A percentile compares a stretch with the other conserved stretches of the same genome.
These are phyloP conservation scores for Globisporangium cylindrosporum DNA, from an alignment of 352 stramenopile genomes.

Conservation along the genomic window DNA sequence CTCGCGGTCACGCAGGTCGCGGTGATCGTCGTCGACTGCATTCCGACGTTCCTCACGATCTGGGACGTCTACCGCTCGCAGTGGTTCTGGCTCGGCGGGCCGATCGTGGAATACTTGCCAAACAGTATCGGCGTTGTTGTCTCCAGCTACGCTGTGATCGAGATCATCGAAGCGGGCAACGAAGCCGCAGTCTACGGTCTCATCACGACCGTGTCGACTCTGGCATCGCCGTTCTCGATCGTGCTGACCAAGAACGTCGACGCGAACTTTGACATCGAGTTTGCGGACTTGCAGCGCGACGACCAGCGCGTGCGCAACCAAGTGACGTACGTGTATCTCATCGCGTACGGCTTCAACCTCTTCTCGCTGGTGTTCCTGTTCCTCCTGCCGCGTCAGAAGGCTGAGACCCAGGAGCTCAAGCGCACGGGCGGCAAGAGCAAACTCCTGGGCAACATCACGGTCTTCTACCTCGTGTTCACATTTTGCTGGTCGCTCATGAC, in stretches of 20 bases:
- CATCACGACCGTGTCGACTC: conserved; percentile 21
- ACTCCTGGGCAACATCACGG: conserved; percentile 28
- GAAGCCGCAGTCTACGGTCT: conserved; percentile 25
- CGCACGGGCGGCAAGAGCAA: conserved; percentile 38
- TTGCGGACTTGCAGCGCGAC: conserved; percentile 17
- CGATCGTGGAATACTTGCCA: conserved; percentile 19
- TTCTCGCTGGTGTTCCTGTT: conserved; percentile 22
- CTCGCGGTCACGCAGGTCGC: conserved; percentile 34
- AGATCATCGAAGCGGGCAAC: conserved; percentile 23
- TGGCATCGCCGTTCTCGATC: conserved; percentile 20
- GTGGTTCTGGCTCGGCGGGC: conserved; percentile 33
- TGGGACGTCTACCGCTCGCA: conserved; percentile 28
- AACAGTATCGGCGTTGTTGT: conserved; percentile 11
- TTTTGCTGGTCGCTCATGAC: conserved; percentile 22
- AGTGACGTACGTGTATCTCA: conserved; percentile 26
- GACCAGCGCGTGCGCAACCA: conserved; percentile 16
- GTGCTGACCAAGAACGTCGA: conserved; percentile 16
- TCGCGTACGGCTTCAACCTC: conserved; percentile 24
- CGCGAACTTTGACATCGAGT: conserved; percentile 16
- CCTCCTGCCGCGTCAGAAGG: conserved; percentile 21
- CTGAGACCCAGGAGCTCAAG: conserved; percentile 20
- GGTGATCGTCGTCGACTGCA: conserved; percentile 18
- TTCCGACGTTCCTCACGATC: conserved; percentile 27
- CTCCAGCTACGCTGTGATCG: conserved; percentile 16
- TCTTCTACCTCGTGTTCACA: conserved; percentile 28